These are phyloP conservation scores for Lizonia empirigonia DNA, from an alignment of 2,329 filamentous ascomycete species.

Conservation along the genomic window DNA sequence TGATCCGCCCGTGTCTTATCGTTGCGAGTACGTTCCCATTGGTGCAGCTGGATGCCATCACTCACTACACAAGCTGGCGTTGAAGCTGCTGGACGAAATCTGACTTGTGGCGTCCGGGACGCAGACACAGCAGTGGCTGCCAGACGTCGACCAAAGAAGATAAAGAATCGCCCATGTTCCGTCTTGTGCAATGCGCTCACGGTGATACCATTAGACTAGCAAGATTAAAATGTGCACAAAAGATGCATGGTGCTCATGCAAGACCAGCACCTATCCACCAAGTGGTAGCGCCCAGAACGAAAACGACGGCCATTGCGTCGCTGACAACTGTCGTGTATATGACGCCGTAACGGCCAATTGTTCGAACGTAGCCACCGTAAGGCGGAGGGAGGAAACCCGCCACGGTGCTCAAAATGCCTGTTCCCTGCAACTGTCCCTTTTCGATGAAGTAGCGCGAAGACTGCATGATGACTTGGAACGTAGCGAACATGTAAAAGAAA, in stretches of 20 bases:
- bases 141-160: not conserved
- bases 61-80: too few relatives aligned
- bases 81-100: too few relatives aligned
- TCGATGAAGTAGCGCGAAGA: conserved; percentile 74
- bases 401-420: conserved; percentile 68
- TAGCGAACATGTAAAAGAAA: conserved; percentile 83
- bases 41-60: not conserved
- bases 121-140: conserved; percentile 2
- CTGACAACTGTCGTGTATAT: conserved; percentile 74
- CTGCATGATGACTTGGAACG: conserved; percentile 74
- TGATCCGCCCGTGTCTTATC: not conserved
- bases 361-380: conserved; percentile 65
- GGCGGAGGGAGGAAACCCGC: conserved; percentile 70
- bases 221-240: conserved; percentile 1
- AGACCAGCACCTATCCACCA: conserved; percentile 54
- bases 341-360: conserved; percentile 68
- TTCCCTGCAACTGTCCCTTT: conserved; percentile 61
- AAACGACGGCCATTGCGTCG: conserved; percentile 77
- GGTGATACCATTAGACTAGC: conserved; percentile 17
- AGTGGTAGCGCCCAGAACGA: conserved; percentile 68
- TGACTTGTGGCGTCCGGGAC: conserved; percentile 8
- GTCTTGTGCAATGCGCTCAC: not conserved
- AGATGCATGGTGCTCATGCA: conserved; percentile 23
- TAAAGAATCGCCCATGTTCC: not conserved
- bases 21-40: not conserved